Evolutionary conservation across 768 basidiomycete genomes (phyloP).

Genomic region (Russula compacta): DNA sequence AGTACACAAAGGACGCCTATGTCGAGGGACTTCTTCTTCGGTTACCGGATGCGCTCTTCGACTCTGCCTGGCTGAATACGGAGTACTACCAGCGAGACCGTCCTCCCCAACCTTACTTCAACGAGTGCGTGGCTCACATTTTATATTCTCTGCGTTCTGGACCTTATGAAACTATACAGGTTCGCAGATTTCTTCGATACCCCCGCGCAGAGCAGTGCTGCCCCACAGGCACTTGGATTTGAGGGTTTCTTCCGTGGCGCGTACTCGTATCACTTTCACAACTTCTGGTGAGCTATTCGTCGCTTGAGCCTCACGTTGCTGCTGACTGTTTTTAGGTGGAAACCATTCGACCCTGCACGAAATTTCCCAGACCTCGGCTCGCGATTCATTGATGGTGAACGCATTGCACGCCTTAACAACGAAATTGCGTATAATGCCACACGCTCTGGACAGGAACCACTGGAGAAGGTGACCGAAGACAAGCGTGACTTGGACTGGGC

Average conservation of each 20-base stretch:
- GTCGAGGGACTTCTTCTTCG: constrained; percentile 77
- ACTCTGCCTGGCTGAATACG: constrained; percentile 93
- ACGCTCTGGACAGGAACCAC: constrained; percentile 26
- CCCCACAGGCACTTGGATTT: constrained; percentile 81
- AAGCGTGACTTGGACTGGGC: constrained; percentile 84
- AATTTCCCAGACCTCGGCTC: constrained; percentile 93
- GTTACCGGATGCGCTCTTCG: constrained; percentile 92
- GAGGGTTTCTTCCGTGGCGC: constrained; percentile 96
- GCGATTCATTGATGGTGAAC: constrained; percentile 69
- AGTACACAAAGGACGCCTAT: constrained; percentile 83
- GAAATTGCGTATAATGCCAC: constrained; percentile 12
- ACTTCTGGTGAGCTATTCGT: constrained; percentile 58
- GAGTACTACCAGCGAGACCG: constrained; percentile 87
- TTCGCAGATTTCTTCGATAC: constrained; percentile 88
- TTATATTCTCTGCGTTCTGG: background rate
- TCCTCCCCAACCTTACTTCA: constrained; percentile 92
- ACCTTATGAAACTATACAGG: constrained; percentile 32
- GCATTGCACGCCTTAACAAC: constrained; percentile 43
- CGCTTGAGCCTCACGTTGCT: background rate
- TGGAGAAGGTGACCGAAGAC: constrained; percentile 47
- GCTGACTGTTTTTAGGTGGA: constrained; percentile 58
- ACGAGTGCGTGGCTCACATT: constrained; percentile 42
- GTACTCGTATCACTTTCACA: constrained; percentile 95
- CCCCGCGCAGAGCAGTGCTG: constrained; percentile 60
- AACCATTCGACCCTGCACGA: constrained; percentile 84